These are phyloP conservation scores for Yamadazyma diddensiae DNA, from an alignment of 1,139 yeast species.

Conservation along the genomic window DNA sequence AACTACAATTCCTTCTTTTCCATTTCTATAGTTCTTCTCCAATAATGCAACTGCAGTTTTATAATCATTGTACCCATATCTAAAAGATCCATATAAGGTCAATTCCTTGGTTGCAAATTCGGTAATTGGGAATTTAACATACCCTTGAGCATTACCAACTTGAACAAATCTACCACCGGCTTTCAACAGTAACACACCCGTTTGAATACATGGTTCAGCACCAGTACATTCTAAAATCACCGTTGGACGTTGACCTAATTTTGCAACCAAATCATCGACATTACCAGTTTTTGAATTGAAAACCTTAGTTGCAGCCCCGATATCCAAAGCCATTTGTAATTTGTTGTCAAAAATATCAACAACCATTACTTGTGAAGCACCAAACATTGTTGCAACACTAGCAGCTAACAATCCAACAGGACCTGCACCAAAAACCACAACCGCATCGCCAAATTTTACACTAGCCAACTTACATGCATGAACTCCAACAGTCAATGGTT, in stretches of 20 bases:
- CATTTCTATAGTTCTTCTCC: constrained; percentile 54
- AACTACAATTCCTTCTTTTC: constrained; percentile 47
- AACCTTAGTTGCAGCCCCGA: constrained; percentile 58
- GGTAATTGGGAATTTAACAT: constrained; percentile 70
- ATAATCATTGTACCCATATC: constrained; percentile 81
- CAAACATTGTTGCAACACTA: constrained; percentile 75
- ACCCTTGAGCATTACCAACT: constrained; percentile 72
- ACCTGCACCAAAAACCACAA: constrained; percentile 87
- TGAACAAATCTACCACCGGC: constrained; percentile 70
- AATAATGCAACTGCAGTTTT: constrained; percentile 68
- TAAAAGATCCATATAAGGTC: constrained; percentile 70
- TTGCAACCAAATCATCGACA: constrained; percentile 26
- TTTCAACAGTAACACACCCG: constrained; percentile 56
- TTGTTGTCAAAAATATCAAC: constrained; percentile 63
- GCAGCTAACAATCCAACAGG: constrained; percentile 87
- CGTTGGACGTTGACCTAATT: constrained; percentile 49
- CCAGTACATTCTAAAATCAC: constrained; percentile 70
- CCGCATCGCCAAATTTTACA: constrained; percentile 67
- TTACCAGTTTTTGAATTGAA: constrained; percentile 52
- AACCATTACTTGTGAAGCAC: constrained; percentile 68
- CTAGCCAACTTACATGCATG: constrained; percentile 75
- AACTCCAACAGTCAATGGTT: constrained; percentile 84
- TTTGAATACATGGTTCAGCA: constrained; percentile 62
- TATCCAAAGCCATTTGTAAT: constrained; percentile 54
- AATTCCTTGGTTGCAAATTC: constrained; percentile 70